Base-by-base conservation (phyloP, 2,329 filamentous ascomycete species). In the Xylariaceae sp. region DNA sequence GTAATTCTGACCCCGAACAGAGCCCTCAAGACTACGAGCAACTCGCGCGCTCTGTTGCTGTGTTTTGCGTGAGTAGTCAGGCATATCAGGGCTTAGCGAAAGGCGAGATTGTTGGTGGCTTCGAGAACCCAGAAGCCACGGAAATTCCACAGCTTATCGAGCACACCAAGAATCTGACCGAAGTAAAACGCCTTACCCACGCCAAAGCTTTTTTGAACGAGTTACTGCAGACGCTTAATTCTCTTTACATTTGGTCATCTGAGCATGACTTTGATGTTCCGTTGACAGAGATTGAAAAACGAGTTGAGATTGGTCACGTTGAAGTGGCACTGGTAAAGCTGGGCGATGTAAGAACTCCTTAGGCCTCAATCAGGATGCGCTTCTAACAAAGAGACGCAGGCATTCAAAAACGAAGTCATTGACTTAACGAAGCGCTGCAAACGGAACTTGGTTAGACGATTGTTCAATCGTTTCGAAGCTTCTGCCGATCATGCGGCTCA, bases 1-100 rank as follows among this genome's bases (percentile, higher is more conserved):
- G 72, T 1, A 70, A 70, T 7, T 82, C 82, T 54, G 67, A 83
- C 53, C 77, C 77, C 0, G 72, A 76, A 1, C 59, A 72, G 3
- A 74, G 80, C 3, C 30, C 69, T 1, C 71, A 79, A 11, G 74
- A 85, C 56, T 86, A 86, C 45, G 71, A 76, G 1, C 62, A 78
- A 40, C 70, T 85, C 12, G 79, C 76, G 0, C 60, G 61, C 6
- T 71, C 71, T 0, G 68, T 87, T 1, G 75, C 80, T 0, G 81
- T 87, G 2, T 87, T 85, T 60, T 86, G 82, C 53, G 76, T 86
- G 11, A 82, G 78, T 51, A 78, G 77, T 42, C 68, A 75, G 43
- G 81, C 76, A 0, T 86, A 83, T 49, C 81, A 86, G 71, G 42
- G 77, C 75, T 2, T 71, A 76, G 1, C 58, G 82, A 15, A 62